phyloP scores from a whole-genome alignment of 1,284 basidiomycete species.

The Austropuccinia psidii region DNA sequence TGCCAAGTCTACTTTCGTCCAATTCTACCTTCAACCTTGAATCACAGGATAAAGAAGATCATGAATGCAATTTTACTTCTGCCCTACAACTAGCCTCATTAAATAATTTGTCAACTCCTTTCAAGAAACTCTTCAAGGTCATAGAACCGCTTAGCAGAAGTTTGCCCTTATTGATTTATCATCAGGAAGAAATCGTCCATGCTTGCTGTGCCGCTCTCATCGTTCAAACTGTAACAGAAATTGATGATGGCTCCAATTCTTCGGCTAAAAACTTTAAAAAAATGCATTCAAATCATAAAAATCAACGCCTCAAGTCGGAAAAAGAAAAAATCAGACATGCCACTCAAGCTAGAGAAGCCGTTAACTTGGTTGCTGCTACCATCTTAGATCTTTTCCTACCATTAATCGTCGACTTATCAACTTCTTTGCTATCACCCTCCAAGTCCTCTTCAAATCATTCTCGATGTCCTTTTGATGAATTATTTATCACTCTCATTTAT shows the following conservation, averaged over 20 bases:
- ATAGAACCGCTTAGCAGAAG: conserved; percentile 28
- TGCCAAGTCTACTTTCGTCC: conserved; percentile 19
- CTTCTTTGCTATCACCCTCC: conserved; percentile 30
- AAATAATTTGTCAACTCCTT: conserved; percentile 33
- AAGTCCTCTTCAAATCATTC: not conserved
- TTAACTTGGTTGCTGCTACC: conserved; percentile 26
- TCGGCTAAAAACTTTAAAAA: too few relatives aligned
- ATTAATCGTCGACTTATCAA: conserved; percentile 32
- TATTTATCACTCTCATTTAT: conserved; percentile 28
- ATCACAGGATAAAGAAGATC: conserved; percentile 23
- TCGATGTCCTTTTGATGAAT: conserved; percentile 26
- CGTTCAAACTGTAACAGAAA: not conserved
- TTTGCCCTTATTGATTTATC: conserved; percentile 30
- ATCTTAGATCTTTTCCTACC: conserved; percentile 22
- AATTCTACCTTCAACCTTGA: conserved; percentile 2
- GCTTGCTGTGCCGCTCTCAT: conserved; percentile 33
- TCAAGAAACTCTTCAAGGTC: conserved; percentile 18
- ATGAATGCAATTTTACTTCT: conserved; percentile 34
- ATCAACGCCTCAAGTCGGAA: conserved; percentile 1
- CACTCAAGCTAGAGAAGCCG: conserved; percentile 24
- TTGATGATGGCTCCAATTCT: too few relatives aligned
- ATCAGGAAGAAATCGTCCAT: conserved; percentile 28
- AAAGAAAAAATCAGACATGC: conserved; percentile 21
- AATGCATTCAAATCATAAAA: not conserved
- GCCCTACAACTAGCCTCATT: conserved; percentile 27